phyloP scores from a whole-genome alignment of 2,329 filamentous ascomycete species.

The Magnaporthiopsis incrustans region DNA sequence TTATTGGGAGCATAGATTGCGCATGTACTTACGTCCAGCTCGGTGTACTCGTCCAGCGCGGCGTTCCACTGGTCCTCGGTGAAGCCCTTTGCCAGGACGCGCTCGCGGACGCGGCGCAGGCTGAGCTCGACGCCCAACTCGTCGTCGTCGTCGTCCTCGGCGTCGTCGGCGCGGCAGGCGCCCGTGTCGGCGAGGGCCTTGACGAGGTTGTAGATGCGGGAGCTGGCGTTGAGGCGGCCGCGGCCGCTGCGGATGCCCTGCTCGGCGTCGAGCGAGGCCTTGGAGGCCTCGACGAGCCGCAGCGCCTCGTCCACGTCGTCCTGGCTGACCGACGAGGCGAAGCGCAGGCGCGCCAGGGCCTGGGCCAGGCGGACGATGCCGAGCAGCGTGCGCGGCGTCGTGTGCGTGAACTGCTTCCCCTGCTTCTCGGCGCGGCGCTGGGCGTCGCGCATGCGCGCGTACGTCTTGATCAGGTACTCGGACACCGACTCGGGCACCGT shows the following conservation, averaged over 20 bases:
- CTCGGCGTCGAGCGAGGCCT: slow-evolving; percentile 78
- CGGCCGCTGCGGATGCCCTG: slow-evolving; percentile 40
- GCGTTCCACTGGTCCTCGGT: slow-evolving; percentile 86
- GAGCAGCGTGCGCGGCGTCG: slow-evolving; percentile 85
- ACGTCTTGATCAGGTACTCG: slow-evolving; percentile 95
- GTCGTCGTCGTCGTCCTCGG: slow-evolving; percentile 41
- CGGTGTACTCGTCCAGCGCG: slow-evolving; percentile 82
- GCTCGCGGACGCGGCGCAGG: slow-evolving; percentile 79
- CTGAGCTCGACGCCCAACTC: slow-evolving; percentile 61
- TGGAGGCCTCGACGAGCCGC: slow-evolving; percentile 84
- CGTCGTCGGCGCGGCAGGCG: slow-evolving; percentile 68
- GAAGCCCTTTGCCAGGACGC: slow-evolving; percentile 93
- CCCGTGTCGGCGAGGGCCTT: slow-evolving; percentile 79
- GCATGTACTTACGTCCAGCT: slow-evolving; percentile 68
- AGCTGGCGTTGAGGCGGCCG: slow-evolving; percentile 70
- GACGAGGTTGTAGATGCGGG: slow-evolving; percentile 92
- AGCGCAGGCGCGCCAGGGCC: slow-evolving; percentile 84
- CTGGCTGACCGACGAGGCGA: slow-evolving; percentile 73
- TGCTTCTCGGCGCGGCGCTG: slow-evolving; percentile 86
- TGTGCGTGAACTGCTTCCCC: slow-evolving; percentile 90
- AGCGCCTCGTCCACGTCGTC: slow-evolving; percentile 96
- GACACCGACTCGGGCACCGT: slow-evolving; percentile 77
- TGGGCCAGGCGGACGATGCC: slow-evolving; percentile 90
- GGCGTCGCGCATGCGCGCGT: slow-evolving; percentile 86
- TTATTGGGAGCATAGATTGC: background rate